A percentile compares a stretch with the other conserved stretches of the same genome.
These are phyloP conservation scores for Populus tomentosa DNA, from an alignment of 441 rosid species.

Conservation along the genomic window DNA sequence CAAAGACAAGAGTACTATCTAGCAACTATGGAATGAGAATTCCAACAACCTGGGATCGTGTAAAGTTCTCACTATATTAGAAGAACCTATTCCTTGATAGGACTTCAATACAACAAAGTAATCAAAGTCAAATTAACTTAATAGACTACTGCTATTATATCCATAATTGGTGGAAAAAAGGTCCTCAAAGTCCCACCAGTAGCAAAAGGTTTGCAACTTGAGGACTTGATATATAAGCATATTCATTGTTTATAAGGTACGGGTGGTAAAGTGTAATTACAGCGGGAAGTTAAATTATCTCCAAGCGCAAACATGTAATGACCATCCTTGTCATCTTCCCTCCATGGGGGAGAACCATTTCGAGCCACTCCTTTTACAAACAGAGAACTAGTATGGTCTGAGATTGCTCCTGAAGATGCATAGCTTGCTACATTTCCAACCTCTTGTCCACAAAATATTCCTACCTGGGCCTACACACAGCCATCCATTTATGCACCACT, in stretches of 20 bases:
- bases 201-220: neutral
- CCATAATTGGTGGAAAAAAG: neutral
- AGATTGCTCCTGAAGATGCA: slow-evolving; percentile 61
- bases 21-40: neutral
- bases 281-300: slow-evolving; percentile 88
- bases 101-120: neutral
- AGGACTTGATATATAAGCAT: neutral
- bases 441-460: slow-evolving; percentile 81
- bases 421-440: slow-evolving; percentile 77
- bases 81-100: neutral
- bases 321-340: slow-evolving; percentile 95
- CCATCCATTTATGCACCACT: slow-evolving; percentile 69
- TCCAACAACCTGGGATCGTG: neutral
- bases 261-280: slow-evolving; percentile 60
- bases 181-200: too few relatives aligned
- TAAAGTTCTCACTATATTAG: neutral
- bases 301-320: slow-evolving; percentile 95
- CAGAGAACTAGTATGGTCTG: slow-evolving; percentile 55
- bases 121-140: neutral
- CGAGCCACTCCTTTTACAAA: slow-evolving; percentile 57
- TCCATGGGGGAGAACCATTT: slow-evolving; percentile 87
- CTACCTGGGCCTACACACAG: slow-evolving; percentile 98
- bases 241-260: slow-evolving; percentile 1
- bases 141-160: neutral
- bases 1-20: neutral